Evolutionary conservation across 371 early-diverging fungal species (phyloP), one percentile per base, ranked within the genome.

Genomic region (Fennellomyces sp.): DNA sequence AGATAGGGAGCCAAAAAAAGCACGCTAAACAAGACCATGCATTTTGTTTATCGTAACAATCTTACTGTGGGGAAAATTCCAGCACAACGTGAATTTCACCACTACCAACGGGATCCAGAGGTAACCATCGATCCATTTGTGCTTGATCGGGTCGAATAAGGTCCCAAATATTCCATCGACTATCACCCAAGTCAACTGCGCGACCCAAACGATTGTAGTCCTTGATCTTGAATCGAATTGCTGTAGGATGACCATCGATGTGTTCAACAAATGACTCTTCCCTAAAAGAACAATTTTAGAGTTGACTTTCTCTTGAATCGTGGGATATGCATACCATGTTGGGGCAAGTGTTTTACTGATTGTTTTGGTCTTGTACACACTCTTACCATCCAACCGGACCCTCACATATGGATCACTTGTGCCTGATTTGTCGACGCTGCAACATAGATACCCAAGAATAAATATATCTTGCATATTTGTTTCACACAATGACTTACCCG

Each of bases 271-370:
- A 65, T 2, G 38, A 31, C 30, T 62, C 66, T 39, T 62, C 15
- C 79, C 80, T 66, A 48, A 54, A 12, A 65, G 42, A 52, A 64
- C 67, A 35, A 52, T 38, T 17, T 30, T 15, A 12, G 28, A 21
- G 28, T 38, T 26, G 45, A 27, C n/a, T 50, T 53, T 28, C 66
- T 61, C 25, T 64, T 57, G 59, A 62, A 35, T 54, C 36, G n/a
- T 27, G 3, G 49, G 23, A 50, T 28, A 10, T 25, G 2, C 60
- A 66, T 55, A 80, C 73, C 94, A 97, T 50, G 64, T 64, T 0
- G 94, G 95, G 25, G 81, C 70, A 5, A 87, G 57, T 3, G 88
- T 87, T 68, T 91, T 90, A 73, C 88, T 86, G 26, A 87, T 80
- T 19, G 87, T 88, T 58, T 84, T 85, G 15, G 94, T 92, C 65